These are phyloP conservation scores for Glycine tomentella DNA, from an alignment of 306 rosid genomes.

Conservation along the genomic window DNA sequence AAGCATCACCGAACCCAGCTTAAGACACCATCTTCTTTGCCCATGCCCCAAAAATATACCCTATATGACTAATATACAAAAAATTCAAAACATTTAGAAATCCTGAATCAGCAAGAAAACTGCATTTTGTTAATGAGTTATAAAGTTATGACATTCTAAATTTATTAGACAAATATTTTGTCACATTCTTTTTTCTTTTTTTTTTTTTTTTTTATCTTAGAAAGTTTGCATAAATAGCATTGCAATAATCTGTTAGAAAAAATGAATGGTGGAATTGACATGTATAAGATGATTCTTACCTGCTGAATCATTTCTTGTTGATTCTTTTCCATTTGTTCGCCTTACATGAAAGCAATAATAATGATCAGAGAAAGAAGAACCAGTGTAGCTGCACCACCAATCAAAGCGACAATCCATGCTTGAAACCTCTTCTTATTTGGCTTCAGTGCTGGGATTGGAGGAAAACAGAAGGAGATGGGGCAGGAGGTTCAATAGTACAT, in stretches of 20 bases:
- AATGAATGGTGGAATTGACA: constrained; percentile 5
- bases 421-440: constrained; percentile 44
- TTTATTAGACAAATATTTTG: background rate
- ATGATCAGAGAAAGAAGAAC: constrained; percentile 44
- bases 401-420: constrained; percentile 51
- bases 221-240: constrained; percentile 11
- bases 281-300: constrained; percentile 46
- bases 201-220: background rate
- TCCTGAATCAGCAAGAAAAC: background rate
- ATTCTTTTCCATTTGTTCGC: constrained; percentile 46
- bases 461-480: constrained; percentile 2
- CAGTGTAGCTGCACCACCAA: constrained; percentile 49
- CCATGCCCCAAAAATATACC: constrained; percentile 52
- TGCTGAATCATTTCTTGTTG: constrained; percentile 45
- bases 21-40: constrained; percentile 51
- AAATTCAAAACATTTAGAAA: constrained; percentile 10
- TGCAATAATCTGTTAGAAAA: constrained; percentile 7
- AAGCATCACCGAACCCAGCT: constrained; percentile 46
- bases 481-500: constrained; percentile 55
- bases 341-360: constrained; percentile 48
- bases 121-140: background rate
- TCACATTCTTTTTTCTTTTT: background rate
- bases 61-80: constrained; percentile 32
- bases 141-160: background rate
- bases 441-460: constrained; percentile 32